Evolutionary conservation across 2,329 filamentous ascomycete species (phyloP).

Genomic region (Metarhizium robertsii): DNA sequence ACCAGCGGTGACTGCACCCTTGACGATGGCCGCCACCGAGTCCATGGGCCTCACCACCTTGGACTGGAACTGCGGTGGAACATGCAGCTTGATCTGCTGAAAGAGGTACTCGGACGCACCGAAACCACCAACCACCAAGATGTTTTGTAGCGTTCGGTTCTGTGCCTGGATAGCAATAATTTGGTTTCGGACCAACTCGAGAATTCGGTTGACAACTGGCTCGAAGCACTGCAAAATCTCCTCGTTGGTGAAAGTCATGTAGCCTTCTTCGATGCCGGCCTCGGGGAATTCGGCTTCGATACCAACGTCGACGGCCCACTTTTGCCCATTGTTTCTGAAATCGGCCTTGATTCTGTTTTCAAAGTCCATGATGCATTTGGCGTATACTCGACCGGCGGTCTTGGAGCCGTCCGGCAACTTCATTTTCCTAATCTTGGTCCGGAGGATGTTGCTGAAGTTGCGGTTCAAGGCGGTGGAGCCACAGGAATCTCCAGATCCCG

Average conservation of each 20-base stretch:
- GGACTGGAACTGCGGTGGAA: conserved; percentile 94
- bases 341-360: conserved; percentile 99
- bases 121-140: conserved; percentile 94
- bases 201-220: conserved; percentile 92
- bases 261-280: conserved; percentile 95
- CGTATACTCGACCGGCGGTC: conserved; percentile 95
- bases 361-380: conserved; percentile 99
- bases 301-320: conserved; percentile 97
- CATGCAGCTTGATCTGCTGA: conserved; percentile 98
- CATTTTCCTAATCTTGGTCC: conserved; percentile 98
- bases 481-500: conserved; percentile 93
- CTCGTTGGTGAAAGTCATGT: conserved; percentile 99
- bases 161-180: conserved; percentile 98
- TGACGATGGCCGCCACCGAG: conserved; percentile 96
- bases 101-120: conserved; percentile 98
- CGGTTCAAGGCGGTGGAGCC: conserved; percentile 97
- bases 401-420: conserved; percentile 94
- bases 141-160: conserved; percentile 88
- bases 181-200: conserved; percentile 93
- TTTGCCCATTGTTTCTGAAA: conserved; percentile 98
- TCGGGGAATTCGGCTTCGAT: conserved; percentile 98
- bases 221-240: conserved; percentile 99
- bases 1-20: conserved; percentile 93
- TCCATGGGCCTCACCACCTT: conserved; percentile 99
- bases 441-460: conserved; percentile 96